Conservation (phyloP, 352 stramenopile genomes). For the Globisporangium carolinianum region DNA sequence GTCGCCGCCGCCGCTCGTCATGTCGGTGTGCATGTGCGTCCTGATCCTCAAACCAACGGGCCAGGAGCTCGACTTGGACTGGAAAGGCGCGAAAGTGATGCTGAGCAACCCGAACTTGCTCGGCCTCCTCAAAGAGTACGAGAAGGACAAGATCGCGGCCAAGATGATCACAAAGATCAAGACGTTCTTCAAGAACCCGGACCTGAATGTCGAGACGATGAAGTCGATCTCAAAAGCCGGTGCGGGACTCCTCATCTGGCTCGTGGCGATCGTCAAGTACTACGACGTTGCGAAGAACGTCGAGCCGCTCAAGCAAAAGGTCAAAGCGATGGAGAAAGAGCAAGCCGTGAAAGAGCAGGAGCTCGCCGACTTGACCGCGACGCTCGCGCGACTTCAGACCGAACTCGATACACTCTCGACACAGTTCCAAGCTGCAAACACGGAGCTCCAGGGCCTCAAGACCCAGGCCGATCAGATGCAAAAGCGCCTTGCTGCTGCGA, state of each 20-base stretch:
- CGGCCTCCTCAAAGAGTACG: conserved; percentile 90
- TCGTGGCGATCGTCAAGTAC: conserved; percentile 94
- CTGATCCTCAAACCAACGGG: conserved; percentile 89
- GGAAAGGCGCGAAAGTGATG: conserved; percentile 94
- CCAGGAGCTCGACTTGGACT: conserved; percentile 88
- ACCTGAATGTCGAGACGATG: conserved; percentile 94
- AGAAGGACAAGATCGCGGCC: conserved; percentile 94
- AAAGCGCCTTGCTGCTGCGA: conserved; percentile 88
- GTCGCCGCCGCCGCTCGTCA: conserved; percentile 89
- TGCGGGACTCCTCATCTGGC: conserved; percentile 89
- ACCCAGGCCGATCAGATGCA: conserved; percentile 93
- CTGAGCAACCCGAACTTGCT: conserved; percentile 90
- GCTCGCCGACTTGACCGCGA: conserved; percentile 79
- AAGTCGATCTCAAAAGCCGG: conserved; percentile 91
- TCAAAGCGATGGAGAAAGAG: conserved; percentile 92
- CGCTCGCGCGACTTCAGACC: conserved; percentile 70
- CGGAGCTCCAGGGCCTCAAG: conserved; percentile 89
- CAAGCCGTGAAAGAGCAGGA: conserved; percentile 89
- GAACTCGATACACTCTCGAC: conserved; percentile 89
- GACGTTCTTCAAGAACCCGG: conserved; percentile 91
- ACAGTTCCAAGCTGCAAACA: conserved; percentile 89
- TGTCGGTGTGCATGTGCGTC: conserved; percentile 92
- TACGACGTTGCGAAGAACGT: conserved; percentile 95
- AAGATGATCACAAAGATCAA: conserved; percentile 95
- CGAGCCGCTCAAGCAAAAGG: conserved; percentile 86